A percentile compares a stretch with the other conserved stretches of the same genome.
These are phyloP conservation scores for Agrocybe pediades DNA, from an alignment of 768 basidiomycete genomes.

Conservation along the genomic window DNA sequence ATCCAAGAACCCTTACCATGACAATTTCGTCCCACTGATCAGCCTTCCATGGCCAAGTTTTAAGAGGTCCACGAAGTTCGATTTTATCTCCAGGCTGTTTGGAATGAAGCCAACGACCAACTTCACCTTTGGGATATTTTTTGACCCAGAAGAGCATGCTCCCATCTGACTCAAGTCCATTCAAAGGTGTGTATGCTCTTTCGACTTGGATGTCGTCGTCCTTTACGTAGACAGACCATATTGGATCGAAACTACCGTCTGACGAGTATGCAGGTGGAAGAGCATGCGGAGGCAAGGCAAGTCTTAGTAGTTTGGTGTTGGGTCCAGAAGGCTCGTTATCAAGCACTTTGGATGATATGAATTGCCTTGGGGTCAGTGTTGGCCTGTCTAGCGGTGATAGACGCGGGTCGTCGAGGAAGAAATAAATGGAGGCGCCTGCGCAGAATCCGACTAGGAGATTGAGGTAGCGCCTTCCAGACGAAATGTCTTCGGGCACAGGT, in stretches of 20 bases:
- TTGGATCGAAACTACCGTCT: conserved; percentile 35
- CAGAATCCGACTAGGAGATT: conserved; percentile 40
- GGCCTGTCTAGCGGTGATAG: conserved; percentile 39
- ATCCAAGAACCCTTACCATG: conserved; percentile 50
- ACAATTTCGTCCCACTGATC: conserved; percentile 75
- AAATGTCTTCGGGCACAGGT: neutral
- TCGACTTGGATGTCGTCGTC: conserved; percentile 90
- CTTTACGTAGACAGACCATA: conserved; percentile 82
- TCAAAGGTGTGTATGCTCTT: conserved; percentile 80
- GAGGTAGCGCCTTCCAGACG: conserved; percentile 12
- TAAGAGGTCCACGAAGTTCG: conserved; percentile 76
- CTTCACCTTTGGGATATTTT: conserved; percentile 76
- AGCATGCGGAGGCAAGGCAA: conserved; percentile 50
- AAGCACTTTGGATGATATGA: conserved; percentile 63
- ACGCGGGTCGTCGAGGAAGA: conserved; percentile 50
- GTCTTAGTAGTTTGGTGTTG: conserved; percentile 64
- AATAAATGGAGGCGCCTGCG: conserved; percentile 46
- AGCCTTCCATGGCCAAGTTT: conserved; percentile 62
- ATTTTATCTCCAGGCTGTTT: conserved; percentile 65
- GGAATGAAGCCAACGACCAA: conserved; percentile 80
- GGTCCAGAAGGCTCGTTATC: conserved; percentile 53
- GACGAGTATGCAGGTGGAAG: conserved; percentile 31
- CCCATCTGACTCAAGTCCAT: conserved; percentile 67
- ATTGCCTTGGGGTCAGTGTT: conserved; percentile 50
- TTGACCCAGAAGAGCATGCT: conserved; percentile 82